Evolutionary conservation across 1,139 yeast species (phyloP), one percentile per base, ranked within the genome.

Genomic region (Debaryomycetaceae sp.): DNA sequence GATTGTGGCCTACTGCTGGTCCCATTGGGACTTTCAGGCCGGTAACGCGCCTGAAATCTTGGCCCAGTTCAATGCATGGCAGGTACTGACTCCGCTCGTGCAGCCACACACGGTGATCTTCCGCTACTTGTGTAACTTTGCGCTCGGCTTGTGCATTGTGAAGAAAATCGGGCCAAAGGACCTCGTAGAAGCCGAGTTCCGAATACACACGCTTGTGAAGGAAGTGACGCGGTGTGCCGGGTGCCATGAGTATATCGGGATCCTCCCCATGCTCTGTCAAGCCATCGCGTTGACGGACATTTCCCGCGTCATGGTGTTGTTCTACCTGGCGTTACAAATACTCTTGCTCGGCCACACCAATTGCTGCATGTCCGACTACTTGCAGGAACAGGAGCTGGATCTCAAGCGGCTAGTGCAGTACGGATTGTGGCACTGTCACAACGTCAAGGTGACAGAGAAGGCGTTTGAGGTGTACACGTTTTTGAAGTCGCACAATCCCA

Each of bases 331-430:
- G 3, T 39, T 56, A 4, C 41, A 44, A 20, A 28, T 40, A 2
- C 31, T 63, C 5, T 36, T 61, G 1, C 37, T 39, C 12, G 32
- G 29, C 8, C 72, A 64, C 38, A 24, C 39, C 6, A 27, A 41
- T 2, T 63, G 70, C 34, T 63, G 69, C 32, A 53, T 59, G 58
- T 36, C 25, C 10, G 57, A 53, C 2, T 52, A 57, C 33, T 36
- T 62, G 13, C 27, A 32, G 12, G 58, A 54, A 23, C 33, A 34
- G 4, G 28, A 34, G 1, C 41, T 37, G 4, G 51, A 45, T 15
- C 40, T 63, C 25, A 58, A 53, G 29, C 37, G 41, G 1, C 35
- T 59, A 13, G 34, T 62, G 2, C 64, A 57, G 30, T 49, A 43
- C 29, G 68, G 68, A 1, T 33, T 58, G 8, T 51, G 56, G 49